phyloP scores from a whole-genome alignment of 1,139 yeast genomes.

The Kodamaea sp. region DNA sequence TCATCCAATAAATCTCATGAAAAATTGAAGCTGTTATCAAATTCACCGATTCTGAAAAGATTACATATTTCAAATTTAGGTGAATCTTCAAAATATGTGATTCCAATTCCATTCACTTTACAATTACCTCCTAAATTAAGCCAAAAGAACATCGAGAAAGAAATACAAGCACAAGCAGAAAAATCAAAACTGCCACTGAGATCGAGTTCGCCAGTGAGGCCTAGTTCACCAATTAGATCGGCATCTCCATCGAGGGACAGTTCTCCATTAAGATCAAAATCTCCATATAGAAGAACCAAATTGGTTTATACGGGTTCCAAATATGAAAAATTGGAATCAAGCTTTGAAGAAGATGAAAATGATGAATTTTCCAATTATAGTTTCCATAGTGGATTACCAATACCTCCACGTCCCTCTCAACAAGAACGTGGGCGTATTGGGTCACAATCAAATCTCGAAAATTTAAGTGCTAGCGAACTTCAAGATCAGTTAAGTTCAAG shows the following conservation, averaged over 20 bases:
- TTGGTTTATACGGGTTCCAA: conserved; percentile 38
- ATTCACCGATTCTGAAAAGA: conserved; percentile 35
- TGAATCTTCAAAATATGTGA: conserved; percentile 27
- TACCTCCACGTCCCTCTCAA: conserved; percentile 8
- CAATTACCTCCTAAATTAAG: conserved; percentile 43
- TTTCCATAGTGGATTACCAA: conserved; percentile 2
- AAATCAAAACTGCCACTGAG: conserved; percentile 6
- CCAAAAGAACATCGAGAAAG: conserved; percentile 19
- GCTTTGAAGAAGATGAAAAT: conserved; percentile 25
- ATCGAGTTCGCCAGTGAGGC: conserved; percentile 15
- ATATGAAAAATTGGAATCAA: conserved; percentile 35
- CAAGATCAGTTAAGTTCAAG: neutral
- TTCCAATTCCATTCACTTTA: conserved; percentile 45
- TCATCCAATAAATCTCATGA: conserved; percentile 18
- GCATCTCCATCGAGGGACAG: conserved; percentile 4
- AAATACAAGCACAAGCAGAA: conserved; percentile 2
- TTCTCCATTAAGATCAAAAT: conserved; percentile 10
- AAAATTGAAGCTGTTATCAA: conserved; percentile 30
- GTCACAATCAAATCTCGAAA: no score
- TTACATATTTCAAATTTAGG: conserved; percentile 32
- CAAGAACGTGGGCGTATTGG: no score
- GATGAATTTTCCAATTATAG: conserved; percentile 2
- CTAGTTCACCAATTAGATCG: conserved; percentile 13
- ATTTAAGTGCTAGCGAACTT: no score
- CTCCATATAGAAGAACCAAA: conserved; percentile 18